Evolutionary conservation across 805 yeast genomes (phyloP), one percentile per base, ranked within the genome.

Genomic region (Saturnispora saitoi): DNA sequence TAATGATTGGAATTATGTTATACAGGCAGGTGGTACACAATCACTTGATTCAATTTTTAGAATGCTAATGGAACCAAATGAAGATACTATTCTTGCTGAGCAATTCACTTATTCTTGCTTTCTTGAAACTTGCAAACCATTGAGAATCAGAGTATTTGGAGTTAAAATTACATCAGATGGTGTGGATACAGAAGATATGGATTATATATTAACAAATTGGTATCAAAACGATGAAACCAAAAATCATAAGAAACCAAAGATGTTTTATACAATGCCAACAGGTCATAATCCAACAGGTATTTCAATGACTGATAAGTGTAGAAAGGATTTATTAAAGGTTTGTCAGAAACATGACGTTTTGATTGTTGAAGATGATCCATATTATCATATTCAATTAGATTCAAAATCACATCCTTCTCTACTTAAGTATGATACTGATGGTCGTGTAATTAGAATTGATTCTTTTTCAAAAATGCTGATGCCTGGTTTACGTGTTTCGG

Each of bases 231-330:
- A 70, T 68, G 65, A 70, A 68, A 54, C 54, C 3, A 45, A 48
- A 32, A 6, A 31, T 11, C 42, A 41, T 7, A 69, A 54, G 24
- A 74, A 69, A 56, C 89, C 89, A 51, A 78, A 71, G 54, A 63
- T 79, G 31, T 65, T 81, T 47, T 86, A 86, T 67, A 76, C 86
- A 12, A 82, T 86, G 61, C 79, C 86, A 38, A 80, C 88, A 11
- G 95, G 95, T 42, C 95, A 87, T 64, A 86, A 87, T 67, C 95
- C 95, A 44, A 80, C 89, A 14, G 95, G 95, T 7, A 73, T 81
- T 15, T 76, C 83, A 4, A 77, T 83, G 62, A 69, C 80, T 31
- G 57, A 61, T 4, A 77, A 75, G 53, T 71, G 88, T 57, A 77
- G 88, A 63, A 59, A 65, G 49, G 70, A 71, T 41, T 70, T 86